A percentile compares a stretch with the other conserved stretches of the same genome.
These are phyloP conservation scores for Cyberlindnera amylophila DNA, from an alignment of 805 yeast genomes.

Conservation along the genomic window DNA sequence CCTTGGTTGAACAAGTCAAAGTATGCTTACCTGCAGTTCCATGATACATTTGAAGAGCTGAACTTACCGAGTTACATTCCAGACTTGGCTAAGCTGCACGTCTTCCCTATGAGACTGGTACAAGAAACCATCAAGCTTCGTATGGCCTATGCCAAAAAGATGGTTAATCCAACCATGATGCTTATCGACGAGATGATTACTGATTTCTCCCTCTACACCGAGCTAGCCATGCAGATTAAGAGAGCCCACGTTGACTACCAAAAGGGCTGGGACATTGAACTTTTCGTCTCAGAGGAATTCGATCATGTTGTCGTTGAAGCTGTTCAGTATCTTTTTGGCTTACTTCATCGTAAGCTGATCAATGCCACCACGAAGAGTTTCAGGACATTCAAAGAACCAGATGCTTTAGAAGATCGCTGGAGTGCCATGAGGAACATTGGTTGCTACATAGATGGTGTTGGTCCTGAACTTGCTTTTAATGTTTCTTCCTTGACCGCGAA, in stretches of 20 bases:
- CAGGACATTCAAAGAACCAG: conserved; percentile 87
- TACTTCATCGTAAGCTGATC: conserved; percentile 71
- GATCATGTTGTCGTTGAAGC: conserved; percentile 72
- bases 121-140: conserved; percentile 75
- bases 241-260: conserved; percentile 59
- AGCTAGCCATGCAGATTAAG: conserved; percentile 71
- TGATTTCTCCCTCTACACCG: conserved; percentile 74
- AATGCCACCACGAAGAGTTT: conserved; percentile 72
- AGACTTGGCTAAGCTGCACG: conserved; percentile 57
- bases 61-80: conserved; percentile 73
- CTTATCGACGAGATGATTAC: conserved; percentile 92
- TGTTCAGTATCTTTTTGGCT: conserved; percentile 62
- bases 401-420: conserved; percentile 83
- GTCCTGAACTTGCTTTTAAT: conserved; percentile 75
- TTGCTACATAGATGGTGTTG: conserved; percentile 73
- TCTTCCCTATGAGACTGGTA: conserved; percentile 75
- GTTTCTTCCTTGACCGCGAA: conserved; percentile 63
- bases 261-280: conserved; percentile 64
- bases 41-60: conserved; percentile 57
- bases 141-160: conserved; percentile 69
- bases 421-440: conserved; percentile 73
- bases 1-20: conserved; percentile 85
- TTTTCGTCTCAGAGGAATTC: conserved; percentile 56
- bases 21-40: conserved; percentile 59
- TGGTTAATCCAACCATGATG: conserved; percentile 87